Evolutionary conservation across 305 asterid genomes (phyloP).

Genomic region (Fraxinus dipetala): DNA sequence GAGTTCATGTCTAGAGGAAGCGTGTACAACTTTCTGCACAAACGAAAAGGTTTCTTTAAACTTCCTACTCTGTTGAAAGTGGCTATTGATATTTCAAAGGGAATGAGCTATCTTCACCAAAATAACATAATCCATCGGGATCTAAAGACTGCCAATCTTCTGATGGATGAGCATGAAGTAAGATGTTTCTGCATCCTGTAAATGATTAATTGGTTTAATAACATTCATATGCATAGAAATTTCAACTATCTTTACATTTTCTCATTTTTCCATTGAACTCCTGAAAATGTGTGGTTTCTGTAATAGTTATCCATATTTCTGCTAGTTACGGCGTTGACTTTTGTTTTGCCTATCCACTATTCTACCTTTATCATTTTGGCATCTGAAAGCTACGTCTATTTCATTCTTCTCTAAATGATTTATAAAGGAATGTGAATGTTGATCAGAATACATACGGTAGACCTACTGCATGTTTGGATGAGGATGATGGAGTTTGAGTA

Average conservation of each 20-base stretch:
- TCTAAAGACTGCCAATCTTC: conserved; percentile 92
- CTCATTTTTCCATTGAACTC: neutral
- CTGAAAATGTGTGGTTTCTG: neutral
- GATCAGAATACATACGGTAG: neutral
- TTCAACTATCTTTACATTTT: conserved; percentile 1
- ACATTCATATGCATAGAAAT: neutral
- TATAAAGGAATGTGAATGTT: neutral
- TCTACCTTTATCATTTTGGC: neutral
- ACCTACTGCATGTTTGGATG: neutral
- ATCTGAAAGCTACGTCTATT: neutral
- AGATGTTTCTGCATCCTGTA: conserved; percentile 21
- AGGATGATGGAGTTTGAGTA: neutral
- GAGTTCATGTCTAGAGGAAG: conserved; percentile 98
- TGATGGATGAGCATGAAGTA: conserved; percentile 91
- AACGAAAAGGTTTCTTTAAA: conserved; percentile 86
- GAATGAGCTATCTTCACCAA: conserved; percentile 96
- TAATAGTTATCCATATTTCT: neutral
- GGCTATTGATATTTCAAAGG: conserved; percentile 88
- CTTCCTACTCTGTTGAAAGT: conserved; percentile 85
- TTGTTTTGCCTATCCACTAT: neutral
- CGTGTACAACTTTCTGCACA: conserved; percentile 86
- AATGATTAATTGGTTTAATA: neutral
- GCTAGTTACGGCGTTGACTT: neutral
- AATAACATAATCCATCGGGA: conserved; percentile 91
- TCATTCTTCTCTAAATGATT: neutral